Base-by-base conservation (phyloP, 2,329 filamentous ascomycete species). In the Pseudonectria foliicola region DNA sequence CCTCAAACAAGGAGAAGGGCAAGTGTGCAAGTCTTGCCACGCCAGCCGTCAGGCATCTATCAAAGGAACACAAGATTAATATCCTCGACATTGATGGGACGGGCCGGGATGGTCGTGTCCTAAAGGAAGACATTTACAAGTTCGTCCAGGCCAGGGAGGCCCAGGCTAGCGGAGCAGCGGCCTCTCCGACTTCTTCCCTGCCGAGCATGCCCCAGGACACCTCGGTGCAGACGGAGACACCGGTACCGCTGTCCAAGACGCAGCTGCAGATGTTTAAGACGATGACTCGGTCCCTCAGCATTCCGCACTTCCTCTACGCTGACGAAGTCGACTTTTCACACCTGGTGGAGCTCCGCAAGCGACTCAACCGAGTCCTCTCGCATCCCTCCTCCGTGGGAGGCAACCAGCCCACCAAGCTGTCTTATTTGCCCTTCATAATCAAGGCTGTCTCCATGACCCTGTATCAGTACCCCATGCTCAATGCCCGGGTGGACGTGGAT, bases 241-340 rank as follows among this genome's bases (percentile, higher is more conserved):
- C 70, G 2, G 70, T 82, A 23, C 67, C 75, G 38, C 68, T 98
- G 42, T 85, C 85, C 10, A 81, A 80, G 25, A 83, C 85, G 11
- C 90, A 96, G 64, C 72, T 76, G 25, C 83, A 87, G 56, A 98
- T 98, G 92, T 96, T 95, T 78, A 95, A 93, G 67, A 75, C 80
- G 40, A 98, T 98, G 92, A 95, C 90, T 11, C 80, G 80, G 39
- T 95, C 90, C 3, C 73, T 98, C 44, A 77, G 64, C 33, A 96
- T 95, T 50, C 92, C 92, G 0, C 92, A 96, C 63, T 95, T 98
- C 64, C 77, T 96, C 41, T 98, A 94, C 65, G 83, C 87, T 26
- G 88, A 95, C 61, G 85, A 90, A 56, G 70, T 95, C 32, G 84
- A 93, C 64, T 82, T 95, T 59, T 81, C 83, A 28, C 69, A 73